Percentiles rank a stretch among this genome's conserved stretches.
These are phyloP conservation scores for Salix viminalis DNA, from an alignment of 345 rosid genomes.

Conservation along the genomic window DNA sequence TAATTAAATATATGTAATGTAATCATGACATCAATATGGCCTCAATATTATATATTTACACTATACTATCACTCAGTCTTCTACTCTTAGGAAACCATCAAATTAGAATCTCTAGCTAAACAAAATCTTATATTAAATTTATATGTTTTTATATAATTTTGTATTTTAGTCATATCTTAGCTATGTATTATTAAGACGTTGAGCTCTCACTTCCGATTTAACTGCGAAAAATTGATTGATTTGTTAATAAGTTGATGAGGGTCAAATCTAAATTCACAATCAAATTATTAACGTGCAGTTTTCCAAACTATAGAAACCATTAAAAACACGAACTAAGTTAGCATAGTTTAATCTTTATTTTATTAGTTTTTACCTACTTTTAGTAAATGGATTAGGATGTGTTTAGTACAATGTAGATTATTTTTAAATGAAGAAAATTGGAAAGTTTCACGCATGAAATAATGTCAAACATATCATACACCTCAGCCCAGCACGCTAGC, in stretches of 20 bases:
- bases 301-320: background rate
- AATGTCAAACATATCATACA: background rate
- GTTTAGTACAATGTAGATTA: too few relatives aligned
- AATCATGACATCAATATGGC: background rate
- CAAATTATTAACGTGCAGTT: background rate
- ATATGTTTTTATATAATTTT: too few relatives aligned
- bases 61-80: background rate
- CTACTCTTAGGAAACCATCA: background rate
- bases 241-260: background rate
- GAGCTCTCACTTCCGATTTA: background rate
- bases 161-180: background rate
- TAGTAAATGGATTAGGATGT: background rate
- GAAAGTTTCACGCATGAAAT: background rate
- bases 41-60: background rate
- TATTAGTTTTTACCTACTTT: too few relatives aligned
- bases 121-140: too few relatives aligned
- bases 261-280: background rate
- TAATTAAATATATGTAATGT: background rate
- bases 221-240: background rate
- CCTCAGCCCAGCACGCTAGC: constrained; percentile 1
- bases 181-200: background rate
- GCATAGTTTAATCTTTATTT: background rate
- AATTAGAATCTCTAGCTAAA: background rate
- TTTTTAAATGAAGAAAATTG: background rate
- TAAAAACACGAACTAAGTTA: background rate